These are phyloP conservation scores for Xeromyces bisporus DNA, from an alignment of 495 filamentous ascomycete genomes.

Conservation along the genomic window DNA sequence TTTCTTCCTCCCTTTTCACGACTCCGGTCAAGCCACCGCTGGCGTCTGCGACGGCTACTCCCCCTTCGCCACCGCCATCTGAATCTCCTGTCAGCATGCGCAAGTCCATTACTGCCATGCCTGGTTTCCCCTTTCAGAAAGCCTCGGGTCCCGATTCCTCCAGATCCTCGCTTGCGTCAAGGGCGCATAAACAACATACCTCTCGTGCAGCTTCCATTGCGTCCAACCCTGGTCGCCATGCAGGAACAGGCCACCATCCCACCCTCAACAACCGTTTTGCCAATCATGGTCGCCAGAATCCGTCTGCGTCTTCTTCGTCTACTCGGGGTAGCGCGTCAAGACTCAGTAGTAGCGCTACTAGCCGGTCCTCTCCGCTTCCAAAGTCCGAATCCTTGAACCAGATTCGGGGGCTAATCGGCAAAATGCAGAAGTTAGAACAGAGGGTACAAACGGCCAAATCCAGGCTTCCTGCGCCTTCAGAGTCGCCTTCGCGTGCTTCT, in stretches of 20 bases:
- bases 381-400: conserved; percentile 80
- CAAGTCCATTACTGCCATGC: conserved; percentile 29
- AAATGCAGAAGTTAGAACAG: conserved; percentile 91
- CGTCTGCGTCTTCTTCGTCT: conserved; percentile 23
- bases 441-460: conserved; percentile 85
- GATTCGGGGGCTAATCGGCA: conserved; percentile 79
- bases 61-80: conserved; percentile 46
- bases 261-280: neutral
- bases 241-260: neutral
- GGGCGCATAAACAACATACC: conserved; percentile 23
- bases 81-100: conserved; percentile 30
- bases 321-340: conserved; percentile 23
- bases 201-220: conserved; percentile 38
- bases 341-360: conserved; percentile 7
- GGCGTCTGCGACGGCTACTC: conserved; percentile 61
- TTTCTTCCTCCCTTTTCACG: conserved; percentile 55
- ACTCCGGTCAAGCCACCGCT: conserved; percentile 53
- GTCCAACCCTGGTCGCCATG: conserved; percentile 21
- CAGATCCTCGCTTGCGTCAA: conserved; percentile 26
- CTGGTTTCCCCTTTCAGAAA: conserved; percentile 24
- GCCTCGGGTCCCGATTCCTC: conserved; percentile 21
- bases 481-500: conserved; percentile 66
- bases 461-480: conserved; percentile 67
- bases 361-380: conserved; percentile 33
- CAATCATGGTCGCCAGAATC: neutral